Conservation (phyloP, 331 rosid species). For the Phaseolus coccineus region DNA sequence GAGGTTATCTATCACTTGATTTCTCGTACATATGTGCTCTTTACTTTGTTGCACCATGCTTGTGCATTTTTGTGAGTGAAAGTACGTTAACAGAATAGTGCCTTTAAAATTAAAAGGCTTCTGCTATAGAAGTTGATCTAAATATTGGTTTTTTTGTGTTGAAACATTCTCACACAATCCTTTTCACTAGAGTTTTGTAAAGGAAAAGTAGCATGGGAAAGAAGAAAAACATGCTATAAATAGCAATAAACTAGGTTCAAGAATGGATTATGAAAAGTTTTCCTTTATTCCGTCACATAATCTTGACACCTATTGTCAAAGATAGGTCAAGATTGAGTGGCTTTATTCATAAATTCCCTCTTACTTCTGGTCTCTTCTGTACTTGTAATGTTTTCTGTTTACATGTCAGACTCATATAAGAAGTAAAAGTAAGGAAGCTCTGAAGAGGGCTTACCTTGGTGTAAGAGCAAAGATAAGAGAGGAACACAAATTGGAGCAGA, state of each 20-base stretch:
- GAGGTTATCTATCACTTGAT: conserved; percentile 56
- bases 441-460: conserved; percentile 72
- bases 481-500: conserved; percentile 48
- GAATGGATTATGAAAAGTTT: neutral
- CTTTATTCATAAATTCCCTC: neutral
- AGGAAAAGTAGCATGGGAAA: neutral
- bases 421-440: conserved; percentile 61
- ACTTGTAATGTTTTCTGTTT: conserved; percentile 2
- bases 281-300: conserved; percentile 3
- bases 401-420: conserved; percentile 54
- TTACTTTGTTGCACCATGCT: neutral
- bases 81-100: neutral
- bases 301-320: neutral
- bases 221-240: neutral
- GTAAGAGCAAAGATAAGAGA: conserved; percentile 63
- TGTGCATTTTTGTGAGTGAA: neutral
- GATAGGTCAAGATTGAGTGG: conserved; percentile 5
- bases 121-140: neutral
- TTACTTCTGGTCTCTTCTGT: neutral
- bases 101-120: neutral
- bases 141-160: neutral
- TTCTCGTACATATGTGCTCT: neutral
- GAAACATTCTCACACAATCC: neutral
- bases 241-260: conserved; percentile 10
- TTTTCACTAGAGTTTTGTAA: neutral